Conservation (phyloP, 1,139 yeast genomes). For the Meyerozyma carpophila region DNA sequence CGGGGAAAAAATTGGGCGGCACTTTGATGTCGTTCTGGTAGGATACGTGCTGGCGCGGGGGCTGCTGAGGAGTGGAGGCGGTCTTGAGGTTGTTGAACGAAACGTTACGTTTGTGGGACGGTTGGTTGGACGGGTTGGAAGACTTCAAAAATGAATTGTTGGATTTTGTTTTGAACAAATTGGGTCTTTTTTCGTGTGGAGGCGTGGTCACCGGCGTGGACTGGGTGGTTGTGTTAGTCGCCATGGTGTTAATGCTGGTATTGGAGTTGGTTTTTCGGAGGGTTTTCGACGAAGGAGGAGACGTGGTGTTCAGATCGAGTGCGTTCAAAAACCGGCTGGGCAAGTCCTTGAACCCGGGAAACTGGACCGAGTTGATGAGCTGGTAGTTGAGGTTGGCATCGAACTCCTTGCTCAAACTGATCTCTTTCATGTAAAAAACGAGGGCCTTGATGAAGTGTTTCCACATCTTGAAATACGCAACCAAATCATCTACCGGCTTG, state of each 20-base stretch:
- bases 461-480: slow-evolving; percentile 64
- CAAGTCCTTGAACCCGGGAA: slow-evolving; percentile 43
- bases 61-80: neutral
- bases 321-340: slow-evolving; percentile 13
- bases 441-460: slow-evolving; percentile 61
- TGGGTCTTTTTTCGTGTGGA: slow-evolving; percentile 18
- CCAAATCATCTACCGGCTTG: slow-evolving; percentile 45
- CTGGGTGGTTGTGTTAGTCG: neutral
- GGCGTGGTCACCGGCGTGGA: neutral
- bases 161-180: slow-evolving; percentile 30
- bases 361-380: slow-evolving; percentile 54
- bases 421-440: slow-evolving; percentile 56
- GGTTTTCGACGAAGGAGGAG: neutral
- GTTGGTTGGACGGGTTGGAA: slow-evolving; percentile 21
- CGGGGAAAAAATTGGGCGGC: slow-evolving; percentile 13
- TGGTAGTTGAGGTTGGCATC: slow-evolving; percentile 62
- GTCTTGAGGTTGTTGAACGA: neutral
- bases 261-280: slow-evolving; percentile 1
- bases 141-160: slow-evolving; percentile 17
- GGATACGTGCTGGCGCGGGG: neutral
- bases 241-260: slow-evolving; percentile 1
- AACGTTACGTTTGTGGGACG: neutral
- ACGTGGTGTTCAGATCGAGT: neutral
- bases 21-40: slow-evolving; percentile 6
- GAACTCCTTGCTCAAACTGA: slow-evolving; percentile 62